Evolutionary conservation across 441 rosid species (phyloP).

Genomic region (Croton laevigatus): DNA sequence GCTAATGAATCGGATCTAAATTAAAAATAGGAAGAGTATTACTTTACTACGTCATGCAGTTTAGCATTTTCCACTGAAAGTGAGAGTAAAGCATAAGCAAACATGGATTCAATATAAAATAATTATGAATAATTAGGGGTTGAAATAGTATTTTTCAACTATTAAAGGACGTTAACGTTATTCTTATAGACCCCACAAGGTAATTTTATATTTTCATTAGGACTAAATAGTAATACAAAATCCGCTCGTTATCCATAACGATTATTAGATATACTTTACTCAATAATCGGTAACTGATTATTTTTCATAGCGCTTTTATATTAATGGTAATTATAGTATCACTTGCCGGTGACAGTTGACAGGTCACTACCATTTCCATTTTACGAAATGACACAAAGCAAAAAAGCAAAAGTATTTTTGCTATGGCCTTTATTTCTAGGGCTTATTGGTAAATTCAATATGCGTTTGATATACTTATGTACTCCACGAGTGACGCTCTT

Average conservation of each 20-base stretch:
- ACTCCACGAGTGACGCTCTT: neutral
- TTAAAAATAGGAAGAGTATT: slow-evolving; percentile 9
- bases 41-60: neutral
- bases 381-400: neutral
- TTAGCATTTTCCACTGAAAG: slow-evolving; percentile 3
- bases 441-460: slow-evolving; percentile 1
- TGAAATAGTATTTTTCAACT: neutral
- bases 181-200: neutral
- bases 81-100: slow-evolving; percentile 19
- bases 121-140: neutral
- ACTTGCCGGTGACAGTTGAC: neutral
- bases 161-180: slow-evolving; percentile 11
- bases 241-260: slow-evolving; percentile 12
- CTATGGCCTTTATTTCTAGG: neutral
- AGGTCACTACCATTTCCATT: neutral
- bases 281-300: neutral
- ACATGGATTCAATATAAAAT: neutral
- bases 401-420: neutral
- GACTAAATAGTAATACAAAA: neutral
- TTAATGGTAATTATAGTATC: neutral
- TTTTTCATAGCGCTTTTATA: neutral
- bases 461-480: neutral
- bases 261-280: neutral
- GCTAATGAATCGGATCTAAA: slow-evolving; percentile 1
- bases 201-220: neutral